Evolutionary conservation across 306 rosid genomes (phyloP).

Genomic region (Prunus salicina): DNA sequence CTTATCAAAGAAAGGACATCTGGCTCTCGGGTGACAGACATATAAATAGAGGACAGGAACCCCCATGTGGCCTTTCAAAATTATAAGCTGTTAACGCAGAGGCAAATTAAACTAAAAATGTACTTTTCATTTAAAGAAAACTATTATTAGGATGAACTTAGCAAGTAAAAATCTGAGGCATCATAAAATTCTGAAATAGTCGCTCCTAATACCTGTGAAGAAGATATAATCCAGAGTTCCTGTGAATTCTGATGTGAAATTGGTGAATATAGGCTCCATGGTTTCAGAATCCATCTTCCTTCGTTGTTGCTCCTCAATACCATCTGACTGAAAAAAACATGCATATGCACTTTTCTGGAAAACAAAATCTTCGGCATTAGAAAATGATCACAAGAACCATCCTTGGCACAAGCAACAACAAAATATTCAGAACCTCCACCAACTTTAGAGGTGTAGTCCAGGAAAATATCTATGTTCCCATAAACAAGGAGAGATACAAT

Average conservation of each 20-base stretch:
- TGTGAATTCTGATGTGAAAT: not conserved
- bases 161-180: not conserved
- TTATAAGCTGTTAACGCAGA: not conserved
- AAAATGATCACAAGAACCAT: not conserved
- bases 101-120: not conserved
- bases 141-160: not conserved
- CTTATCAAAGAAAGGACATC: not conserved
- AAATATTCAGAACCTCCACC: not conserved
- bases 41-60: not conserved
- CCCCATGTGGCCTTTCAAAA: no score
- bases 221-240: constrained; percentile 34
- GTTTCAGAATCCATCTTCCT: constrained; percentile 4
- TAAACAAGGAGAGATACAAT: not conserved
- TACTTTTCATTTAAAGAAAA: not conserved
- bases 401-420: not conserved
- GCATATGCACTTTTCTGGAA: constrained; percentile 32
- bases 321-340: not conserved
- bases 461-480: not conserved
- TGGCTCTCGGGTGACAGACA: not conserved
- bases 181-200: not conserved
- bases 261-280: constrained; percentile 24
- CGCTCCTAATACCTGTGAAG: constrained; percentile 17
- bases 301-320: constrained; percentile 1
- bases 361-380: not conserved
- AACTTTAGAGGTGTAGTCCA: not conserved